Percentiles rank a stretch among this genome's conserved stretches.
phyloP scores from a whole-genome alignment of 345 rosid species.

The Eucalyptus virginea region DNA sequence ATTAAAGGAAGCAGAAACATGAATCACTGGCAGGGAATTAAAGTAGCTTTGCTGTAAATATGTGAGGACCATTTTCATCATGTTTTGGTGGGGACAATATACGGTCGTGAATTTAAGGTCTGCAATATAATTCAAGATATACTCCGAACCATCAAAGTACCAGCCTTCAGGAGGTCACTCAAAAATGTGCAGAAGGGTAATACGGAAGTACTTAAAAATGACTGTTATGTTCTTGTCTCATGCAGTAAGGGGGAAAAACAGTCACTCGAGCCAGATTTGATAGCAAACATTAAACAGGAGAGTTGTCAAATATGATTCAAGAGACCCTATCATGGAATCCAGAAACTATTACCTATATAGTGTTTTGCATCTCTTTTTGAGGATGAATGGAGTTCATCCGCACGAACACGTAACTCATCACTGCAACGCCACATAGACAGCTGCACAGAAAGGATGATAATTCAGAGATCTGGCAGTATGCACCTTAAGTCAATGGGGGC shows the following conservation, averaged over 20 bases:
- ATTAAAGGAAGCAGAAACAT: background rate
- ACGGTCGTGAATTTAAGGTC: background rate
- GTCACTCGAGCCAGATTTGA: background rate
- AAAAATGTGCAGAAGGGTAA: background rate
- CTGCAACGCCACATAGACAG: constrained; percentile 99
- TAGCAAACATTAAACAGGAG: background rate
- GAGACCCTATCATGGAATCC: background rate
- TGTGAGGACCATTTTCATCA: background rate
- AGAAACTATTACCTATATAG: constrained; percentile 58
- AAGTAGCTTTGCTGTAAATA: background rate
- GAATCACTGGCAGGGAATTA: background rate
- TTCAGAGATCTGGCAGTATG: background rate
- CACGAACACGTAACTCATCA: constrained; percentile 78
- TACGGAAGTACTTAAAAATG: background rate
- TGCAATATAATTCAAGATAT: background rate
- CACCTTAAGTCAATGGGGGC: background rate
- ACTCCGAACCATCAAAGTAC: background rate
- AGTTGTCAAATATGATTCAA: background rate
- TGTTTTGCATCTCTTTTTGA: constrained; percentile 92
- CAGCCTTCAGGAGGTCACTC: background rate
- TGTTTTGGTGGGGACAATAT: background rate
- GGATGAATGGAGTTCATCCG: constrained; percentile 64
- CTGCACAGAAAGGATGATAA: constrained; percentile 20
- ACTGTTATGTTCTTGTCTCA: background rate
- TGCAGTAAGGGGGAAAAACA: background rate